Conservation (phyloP, 2,329 filamentous ascomycete species). For the Xylaria multiplex region DNA sequence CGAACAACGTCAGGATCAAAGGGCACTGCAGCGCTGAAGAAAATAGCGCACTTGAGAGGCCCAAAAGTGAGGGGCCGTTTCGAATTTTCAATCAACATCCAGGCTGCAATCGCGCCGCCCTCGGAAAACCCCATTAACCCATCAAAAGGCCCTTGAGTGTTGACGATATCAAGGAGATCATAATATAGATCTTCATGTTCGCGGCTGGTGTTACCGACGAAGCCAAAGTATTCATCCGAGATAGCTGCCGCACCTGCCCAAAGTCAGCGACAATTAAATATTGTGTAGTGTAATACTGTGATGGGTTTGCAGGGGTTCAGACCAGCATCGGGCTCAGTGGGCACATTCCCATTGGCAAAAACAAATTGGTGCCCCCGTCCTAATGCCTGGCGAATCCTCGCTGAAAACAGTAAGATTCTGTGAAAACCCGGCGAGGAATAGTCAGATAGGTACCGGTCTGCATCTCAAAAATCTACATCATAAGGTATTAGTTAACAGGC, state of each 20-base stretch:
- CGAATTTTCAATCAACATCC: conserved; percentile 47
- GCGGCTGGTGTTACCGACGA: conserved; percentile 38
- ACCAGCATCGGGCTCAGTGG: conserved; percentile 42
- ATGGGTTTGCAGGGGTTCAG: conserved; percentile 15
- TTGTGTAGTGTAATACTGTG: neutral
- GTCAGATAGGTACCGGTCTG: conserved; percentile 41
- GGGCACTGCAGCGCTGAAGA: conserved; percentile 47
- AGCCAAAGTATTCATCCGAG: conserved; percentile 43
- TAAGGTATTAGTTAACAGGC: conserved; percentile 23
- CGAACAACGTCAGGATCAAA: conserved; percentile 44
- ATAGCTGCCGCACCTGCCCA: conserved; percentile 40
- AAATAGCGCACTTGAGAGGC: conserved; percentile 46
- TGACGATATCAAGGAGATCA: conserved; percentile 42
- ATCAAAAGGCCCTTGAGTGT: conserved; percentile 45
- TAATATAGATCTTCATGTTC: conserved; percentile 42
- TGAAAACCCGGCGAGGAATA: conserved; percentile 5
- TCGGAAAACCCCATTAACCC: conserved; percentile 49
- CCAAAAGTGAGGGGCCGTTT: conserved; percentile 42
- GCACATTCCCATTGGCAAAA: conserved; percentile 43
- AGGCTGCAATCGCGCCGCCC: conserved; percentile 48
- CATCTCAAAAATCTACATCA: conserved; percentile 45
- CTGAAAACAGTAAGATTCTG: conserved; percentile 35
- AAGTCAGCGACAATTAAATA: conserved; percentile 24
- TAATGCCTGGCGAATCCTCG: conserved; percentile 43
- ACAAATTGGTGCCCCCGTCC: conserved; percentile 44